Evolutionary conservation across 306 rosid species (phyloP).

Genomic region (Cucurbita pepo): DNA sequence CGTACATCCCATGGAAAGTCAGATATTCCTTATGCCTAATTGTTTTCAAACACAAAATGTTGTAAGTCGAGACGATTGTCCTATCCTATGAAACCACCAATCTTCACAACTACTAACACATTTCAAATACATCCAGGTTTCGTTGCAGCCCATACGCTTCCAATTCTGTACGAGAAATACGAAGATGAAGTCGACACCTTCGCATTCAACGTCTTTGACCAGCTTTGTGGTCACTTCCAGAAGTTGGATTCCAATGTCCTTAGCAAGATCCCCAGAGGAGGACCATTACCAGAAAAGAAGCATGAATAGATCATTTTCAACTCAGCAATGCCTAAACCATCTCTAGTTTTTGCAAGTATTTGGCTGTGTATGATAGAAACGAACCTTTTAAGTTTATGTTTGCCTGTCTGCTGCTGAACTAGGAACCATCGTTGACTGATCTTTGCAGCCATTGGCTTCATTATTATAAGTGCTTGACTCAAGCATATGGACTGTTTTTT

Average conservation of each 20-base stretch:
- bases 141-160: slow-evolving; percentile 73
- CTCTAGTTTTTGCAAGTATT: background rate
- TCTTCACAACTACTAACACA: background rate
- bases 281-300: slow-evolving; percentile 31
- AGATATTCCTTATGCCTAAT: background rate
- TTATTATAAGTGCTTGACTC: background rate
- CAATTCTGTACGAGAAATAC: slow-evolving; percentile 64
- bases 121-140: slow-evolving; percentile 29
- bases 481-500: background rate
- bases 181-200: slow-evolving; percentile 61
- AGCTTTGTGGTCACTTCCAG: slow-evolving; percentile 26
- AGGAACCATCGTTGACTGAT: background rate
- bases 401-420: background rate
- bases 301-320: slow-evolving; percentile 22
- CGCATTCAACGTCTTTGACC: slow-evolving; percentile 30
- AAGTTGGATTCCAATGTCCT: slow-evolving; percentile 54
- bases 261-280: slow-evolving; percentile 73
- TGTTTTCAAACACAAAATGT: background rate
- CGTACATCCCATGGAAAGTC: background rate
- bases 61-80: background rate
- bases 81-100: background rate
- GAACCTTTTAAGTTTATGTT: background rate
- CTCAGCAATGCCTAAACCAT: background rate
- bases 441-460: background rate
- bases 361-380: background rate